Percentiles rank a stretch among this genome's conserved stretches.
Evolutionary conservation across 306 rosid genomes (phyloP).

Genomic region (Oemleria cerasiformis): DNA sequence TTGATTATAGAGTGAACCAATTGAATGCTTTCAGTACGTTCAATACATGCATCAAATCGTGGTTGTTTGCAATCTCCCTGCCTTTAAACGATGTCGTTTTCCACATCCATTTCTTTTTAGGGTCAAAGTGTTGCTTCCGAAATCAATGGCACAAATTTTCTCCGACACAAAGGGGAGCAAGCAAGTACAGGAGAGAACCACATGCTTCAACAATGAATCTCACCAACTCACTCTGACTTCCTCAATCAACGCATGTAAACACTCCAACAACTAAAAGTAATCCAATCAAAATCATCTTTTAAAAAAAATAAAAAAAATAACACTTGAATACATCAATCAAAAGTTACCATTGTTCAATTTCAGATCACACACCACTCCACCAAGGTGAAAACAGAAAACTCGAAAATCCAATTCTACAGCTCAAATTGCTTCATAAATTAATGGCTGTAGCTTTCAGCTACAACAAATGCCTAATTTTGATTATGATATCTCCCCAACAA

Average conservation of each 20-base stretch:
- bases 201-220: background rate
- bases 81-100: background rate
- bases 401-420: background rate
- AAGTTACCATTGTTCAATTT: background rate
- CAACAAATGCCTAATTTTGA: conserved; percentile 9
- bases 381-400: conserved; percentile 9
- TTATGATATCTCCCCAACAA: conserved; percentile 9
- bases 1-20: no score
- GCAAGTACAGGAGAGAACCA: background rate
- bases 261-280: conserved; percentile 2
- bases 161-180: background rate
- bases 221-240: background rate
- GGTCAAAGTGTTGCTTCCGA: background rate
- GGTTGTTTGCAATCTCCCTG: no score
- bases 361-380: conserved; percentile 5
- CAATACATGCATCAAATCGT: no score
- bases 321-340: background rate
- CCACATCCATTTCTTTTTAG: background rate
- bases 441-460: background rate
- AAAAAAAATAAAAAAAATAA: no score
- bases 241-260: background rate
- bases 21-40: no score
- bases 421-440: background rate
- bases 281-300: background rate
- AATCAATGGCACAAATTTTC: background rate